These are phyloP conservation scores for Aureobasidium sp. DNA, from an alignment of 2,329 filamentous ascomycete species.

Conservation along the genomic window DNA sequence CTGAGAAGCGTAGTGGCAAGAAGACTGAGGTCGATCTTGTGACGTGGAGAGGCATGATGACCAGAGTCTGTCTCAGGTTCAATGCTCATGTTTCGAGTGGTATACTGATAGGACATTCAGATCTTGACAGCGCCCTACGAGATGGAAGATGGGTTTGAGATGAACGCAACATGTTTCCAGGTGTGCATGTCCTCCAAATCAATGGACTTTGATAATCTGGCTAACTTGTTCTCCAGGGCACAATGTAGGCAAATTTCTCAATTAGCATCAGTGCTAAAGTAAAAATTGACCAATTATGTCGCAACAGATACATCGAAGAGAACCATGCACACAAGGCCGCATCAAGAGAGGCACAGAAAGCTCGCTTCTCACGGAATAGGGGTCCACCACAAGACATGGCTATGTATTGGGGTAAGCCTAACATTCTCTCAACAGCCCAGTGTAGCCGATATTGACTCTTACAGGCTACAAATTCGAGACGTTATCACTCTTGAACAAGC, in stretches of 20 bases:
- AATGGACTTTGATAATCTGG: slow-evolving; percentile 6
- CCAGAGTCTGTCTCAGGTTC: slow-evolving; percentile 57
- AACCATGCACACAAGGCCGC: slow-evolving; percentile 67
- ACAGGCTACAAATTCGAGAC: slow-evolving; percentile 95
- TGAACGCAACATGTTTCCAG: slow-evolving; percentile 90
- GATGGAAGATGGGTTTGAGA: slow-evolving; percentile 80
- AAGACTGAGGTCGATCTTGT: slow-evolving; percentile 71
- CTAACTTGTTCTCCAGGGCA: slow-evolving; percentile 38
- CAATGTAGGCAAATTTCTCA: slow-evolving; percentile 40
- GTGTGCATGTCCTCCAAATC: slow-evolving; percentile 43
- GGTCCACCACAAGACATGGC: slow-evolving; percentile 65
- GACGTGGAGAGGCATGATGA: slow-evolving; percentile 98
- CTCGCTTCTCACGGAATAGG: slow-evolving; percentile 29
- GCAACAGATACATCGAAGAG: slow-evolving; percentile 79
- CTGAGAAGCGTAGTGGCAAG: slow-evolving; percentile 62
- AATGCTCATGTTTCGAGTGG: background rate
- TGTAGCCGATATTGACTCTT: background rate
- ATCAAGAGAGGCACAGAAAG: slow-evolving; percentile 52
- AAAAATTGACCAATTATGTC: slow-evolving; percentile 7
- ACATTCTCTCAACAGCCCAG: background rate
- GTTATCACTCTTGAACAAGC: slow-evolving; percentile 64
- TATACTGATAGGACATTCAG: slow-evolving; percentile 40
- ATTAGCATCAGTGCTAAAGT: background rate
- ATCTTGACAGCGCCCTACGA: slow-evolving; percentile 83
- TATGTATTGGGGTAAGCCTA: slow-evolving; percentile 73